Conservation (phyloP, 2,329 filamentous ascomycete species). For the Pyrenochaeta sp. region DNA sequence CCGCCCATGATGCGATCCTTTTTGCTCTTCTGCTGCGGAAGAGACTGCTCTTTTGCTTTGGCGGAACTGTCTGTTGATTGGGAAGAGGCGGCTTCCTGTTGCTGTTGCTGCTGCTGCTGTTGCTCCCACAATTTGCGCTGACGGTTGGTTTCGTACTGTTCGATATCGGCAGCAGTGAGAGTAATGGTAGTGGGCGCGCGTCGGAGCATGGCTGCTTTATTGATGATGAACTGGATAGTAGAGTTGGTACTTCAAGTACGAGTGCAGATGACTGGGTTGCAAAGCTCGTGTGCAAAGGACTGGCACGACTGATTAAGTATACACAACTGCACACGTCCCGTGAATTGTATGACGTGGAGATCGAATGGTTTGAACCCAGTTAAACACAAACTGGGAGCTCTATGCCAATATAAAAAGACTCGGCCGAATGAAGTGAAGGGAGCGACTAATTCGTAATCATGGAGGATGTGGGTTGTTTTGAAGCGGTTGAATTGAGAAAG, state of each 20-base stretch:
- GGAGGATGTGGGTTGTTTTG: not conserved
- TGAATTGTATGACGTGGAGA: not conserved
- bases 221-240: conserved; percentile 1
- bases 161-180: conserved; percentile 75
- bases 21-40: conserved; percentile 28
- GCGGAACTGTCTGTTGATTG: conserved; percentile 28
- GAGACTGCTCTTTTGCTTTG: conserved; percentile 13
- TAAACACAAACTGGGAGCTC: no score
- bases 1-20: conserved; percentile 46
- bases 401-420: no score
- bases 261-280: not conserved
- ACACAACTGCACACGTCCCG: not conserved
- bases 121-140: conserved; percentile 42
- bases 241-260: not conserved
- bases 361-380: no score
- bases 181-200: conserved; percentile 72
- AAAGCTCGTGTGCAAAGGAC: conserved; percentile 2
- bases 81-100: conserved; percentile 16
- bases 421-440: no score
- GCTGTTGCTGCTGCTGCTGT: conserved; percentile 29
- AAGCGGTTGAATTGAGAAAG: not conserved
- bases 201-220: conserved; percentile 65
- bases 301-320: conserved; percentile 2
- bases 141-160: conserved; percentile 72
- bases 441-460: no score